phyloP scores from a whole-genome alignment of 2,329 filamentous ascomycete species.

The Fusarium haematococcum region DNA sequence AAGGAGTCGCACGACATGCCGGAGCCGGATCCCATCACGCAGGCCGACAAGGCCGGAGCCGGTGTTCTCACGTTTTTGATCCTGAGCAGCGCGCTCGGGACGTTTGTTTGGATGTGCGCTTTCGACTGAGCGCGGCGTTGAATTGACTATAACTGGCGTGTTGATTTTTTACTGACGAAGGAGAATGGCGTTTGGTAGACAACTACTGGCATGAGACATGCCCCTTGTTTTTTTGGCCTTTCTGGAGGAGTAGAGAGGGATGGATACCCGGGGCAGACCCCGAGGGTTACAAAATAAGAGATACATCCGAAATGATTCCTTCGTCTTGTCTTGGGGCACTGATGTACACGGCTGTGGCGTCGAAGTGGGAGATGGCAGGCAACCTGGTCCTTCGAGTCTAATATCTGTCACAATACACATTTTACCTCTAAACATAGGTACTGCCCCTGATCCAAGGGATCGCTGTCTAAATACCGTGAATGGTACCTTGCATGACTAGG shows the following conservation, averaged over 20 bases:
- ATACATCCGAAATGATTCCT: not conserved
- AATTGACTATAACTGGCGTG: not conserved
- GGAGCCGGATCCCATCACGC: slow-evolving; percentile 51
- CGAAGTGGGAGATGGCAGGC: not conserved
- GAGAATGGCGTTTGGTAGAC: slow-evolving; percentile 11
- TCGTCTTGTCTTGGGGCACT: not conserved
- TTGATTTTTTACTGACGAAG: not conserved
- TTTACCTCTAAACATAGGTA: not conserved
- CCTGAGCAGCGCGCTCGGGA: slow-evolving; percentile 54
- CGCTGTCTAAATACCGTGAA: not conserved
- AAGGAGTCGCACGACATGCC: slow-evolving; percentile 47
- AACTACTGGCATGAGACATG: not conserved
- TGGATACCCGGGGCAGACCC: not conserved
- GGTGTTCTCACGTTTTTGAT: slow-evolving; percentile 61
- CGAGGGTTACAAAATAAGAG: not conserved
- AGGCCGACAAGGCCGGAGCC: slow-evolving; percentile 61
- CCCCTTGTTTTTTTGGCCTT: not conserved
- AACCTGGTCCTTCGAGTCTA: not conserved
- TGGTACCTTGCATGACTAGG: not conserved
- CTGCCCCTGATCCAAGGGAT: not conserved
- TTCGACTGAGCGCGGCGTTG: slow-evolving; percentile 41
- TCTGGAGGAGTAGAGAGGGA: not conserved
- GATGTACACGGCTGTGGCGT: not conserved
- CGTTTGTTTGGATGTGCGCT: slow-evolving; percentile 65
- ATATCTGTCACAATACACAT: not conserved